A percentile compares a stretch with the other conserved stretches of the same genome.
Evolutionary conservation across 371 early-diverging fungal genomes (phyloP).

Genomic region (Syncephalastrum monosporum): DNA sequence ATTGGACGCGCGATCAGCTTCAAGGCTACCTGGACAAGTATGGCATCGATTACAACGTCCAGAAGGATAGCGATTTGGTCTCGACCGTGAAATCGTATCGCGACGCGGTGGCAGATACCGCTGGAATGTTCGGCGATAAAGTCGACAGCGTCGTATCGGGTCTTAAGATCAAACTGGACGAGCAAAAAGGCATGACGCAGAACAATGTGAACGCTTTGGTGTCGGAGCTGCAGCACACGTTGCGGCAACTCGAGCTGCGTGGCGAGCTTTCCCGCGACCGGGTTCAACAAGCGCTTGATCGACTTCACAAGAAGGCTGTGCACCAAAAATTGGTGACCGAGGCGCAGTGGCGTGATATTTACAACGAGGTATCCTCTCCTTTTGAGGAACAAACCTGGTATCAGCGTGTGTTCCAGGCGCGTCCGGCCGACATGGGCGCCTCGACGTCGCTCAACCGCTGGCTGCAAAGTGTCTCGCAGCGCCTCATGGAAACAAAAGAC

Average conservation of each 20-base stretch:
- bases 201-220: slow-evolving; percentile 21
- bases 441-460: slow-evolving; percentile 28
- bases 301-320: slow-evolving; percentile 22
- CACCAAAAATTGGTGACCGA: slow-evolving; percentile 39
- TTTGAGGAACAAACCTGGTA: slow-evolving; percentile 33
- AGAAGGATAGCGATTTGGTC: slow-evolving; percentile 18
- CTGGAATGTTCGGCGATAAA: slow-evolving; percentile 28
- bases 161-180: slow-evolving; percentile 31
- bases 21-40: slow-evolving; percentile 33
- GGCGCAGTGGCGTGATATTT: slow-evolving; percentile 37
- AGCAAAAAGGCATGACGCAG: slow-evolving; percentile 26
- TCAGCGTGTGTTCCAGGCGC: slow-evolving; percentile 27
- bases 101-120: slow-evolving; percentile 31
- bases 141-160: slow-evolving; percentile 31
- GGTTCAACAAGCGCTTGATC: slow-evolving; percentile 30
- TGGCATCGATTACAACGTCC: slow-evolving; percentile 29
- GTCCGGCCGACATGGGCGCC: slow-evolving; percentile 15
- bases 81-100: slow-evolving; percentile 37
- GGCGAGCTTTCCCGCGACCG: slow-evolving; percentile 40
- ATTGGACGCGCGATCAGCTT: slow-evolving; percentile 36
- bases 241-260: slow-evolving; percentile 39
- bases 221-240: slow-evolving; percentile 27
- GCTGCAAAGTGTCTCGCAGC: slow-evolving; percentile 25
- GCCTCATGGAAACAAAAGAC: slow-evolving; percentile 25
- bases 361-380: slow-evolving; percentile 26